Percentiles rank a stretch among this genome's conserved stretches.
Conservation (phyloP, 2,329 filamentous ascomycete genomes). For the Fusarium heterosporum region DNA sequence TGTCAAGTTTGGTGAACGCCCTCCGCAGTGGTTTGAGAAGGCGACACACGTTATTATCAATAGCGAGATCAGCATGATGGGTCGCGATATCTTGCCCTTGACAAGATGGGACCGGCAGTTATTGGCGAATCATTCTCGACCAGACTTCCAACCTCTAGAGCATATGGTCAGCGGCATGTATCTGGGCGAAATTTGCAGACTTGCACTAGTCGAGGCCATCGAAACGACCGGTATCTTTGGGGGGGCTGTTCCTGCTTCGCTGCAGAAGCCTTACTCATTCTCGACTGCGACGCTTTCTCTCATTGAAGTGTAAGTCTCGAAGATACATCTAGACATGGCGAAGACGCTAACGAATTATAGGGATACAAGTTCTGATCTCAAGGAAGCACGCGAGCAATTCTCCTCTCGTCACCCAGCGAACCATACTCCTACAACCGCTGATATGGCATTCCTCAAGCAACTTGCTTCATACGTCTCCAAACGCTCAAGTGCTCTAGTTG, state of each 20-base stretch:
- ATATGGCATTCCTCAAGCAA: slow-evolving; percentile 64
- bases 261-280: slow-evolving; percentile 66
- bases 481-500: slow-evolving; percentile 70
- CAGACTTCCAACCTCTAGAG: slow-evolving; percentile 72
- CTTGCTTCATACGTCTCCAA: slow-evolving; percentile 67
- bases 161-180: slow-evolving; percentile 74
- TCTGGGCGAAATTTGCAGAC: slow-evolving; percentile 72
- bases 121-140: slow-evolving; percentile 63
- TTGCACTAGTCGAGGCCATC: slow-evolving; percentile 69
- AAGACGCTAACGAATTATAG: slow-evolving; percentile 51
- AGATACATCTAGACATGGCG: too few species aligned
- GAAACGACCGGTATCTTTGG: slow-evolving; percentile 65
- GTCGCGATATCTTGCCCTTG: slow-evolving; percentile 66
- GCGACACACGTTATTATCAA: slow-evolving; percentile 74
- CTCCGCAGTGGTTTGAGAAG: slow-evolving; percentile 66
- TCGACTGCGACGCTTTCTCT: slow-evolving; percentile 70
- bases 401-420: slow-evolving; percentile 61
- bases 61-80: slow-evolving; percentile 76
- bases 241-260: slow-evolving; percentile 65
- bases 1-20: slow-evolving; percentile 67
- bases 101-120: slow-evolving; percentile 71
- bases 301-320: slow-evolving; percentile 64
- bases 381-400: slow-evolving; percentile 62
- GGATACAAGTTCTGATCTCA: slow-evolving; percentile 58
- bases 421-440: slow-evolving; percentile 55